Evolutionary conservation across 202 grass and related monocot genomes (phyloP).

Genomic region (Saccharum hybrid): DNA sequence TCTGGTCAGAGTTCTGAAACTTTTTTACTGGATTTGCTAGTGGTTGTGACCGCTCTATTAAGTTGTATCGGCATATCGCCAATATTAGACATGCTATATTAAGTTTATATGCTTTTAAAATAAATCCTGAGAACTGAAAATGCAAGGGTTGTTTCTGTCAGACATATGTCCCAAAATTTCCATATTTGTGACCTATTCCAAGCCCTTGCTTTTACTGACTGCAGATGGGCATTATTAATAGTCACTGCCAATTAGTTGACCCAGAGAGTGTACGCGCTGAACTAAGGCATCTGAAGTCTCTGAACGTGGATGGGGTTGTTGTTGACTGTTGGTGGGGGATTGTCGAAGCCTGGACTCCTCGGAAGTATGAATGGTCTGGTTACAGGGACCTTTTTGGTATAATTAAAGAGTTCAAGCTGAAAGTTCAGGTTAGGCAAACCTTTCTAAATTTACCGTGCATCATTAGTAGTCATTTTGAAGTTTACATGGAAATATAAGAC

Average conservation of each 20-base stretch:
- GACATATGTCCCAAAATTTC: conserved; percentile 10
- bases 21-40: neutral
- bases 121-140: conserved; percentile 26
- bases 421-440: conserved; percentile 71
- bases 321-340: conserved; percentile 97
- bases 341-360: conserved; percentile 94
- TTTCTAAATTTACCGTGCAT: neutral
- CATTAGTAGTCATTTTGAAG: neutral
- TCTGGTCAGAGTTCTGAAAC: neutral
- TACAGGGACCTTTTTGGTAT: conserved; percentile 97
- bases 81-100: conserved; percentile 1
- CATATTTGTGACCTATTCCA: conserved; percentile 4
- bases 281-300: conserved; percentile 79
- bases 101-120: neutral
- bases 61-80: neutral
- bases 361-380: conserved; percentile 90
- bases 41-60: neutral
- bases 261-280: conserved; percentile 75
- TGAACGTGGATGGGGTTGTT: conserved; percentile 89
- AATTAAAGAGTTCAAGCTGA: conserved; percentile 88
- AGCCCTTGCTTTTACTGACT: conserved; percentile 37
- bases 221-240: conserved; percentile 87
- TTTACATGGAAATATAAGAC: conserved; percentile 3
- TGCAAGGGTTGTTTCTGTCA: neutral
- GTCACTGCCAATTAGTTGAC: conserved; percentile 73